Conservation (phyloP, 805 yeast species). For the Saturnispora zaruensis region DNA sequence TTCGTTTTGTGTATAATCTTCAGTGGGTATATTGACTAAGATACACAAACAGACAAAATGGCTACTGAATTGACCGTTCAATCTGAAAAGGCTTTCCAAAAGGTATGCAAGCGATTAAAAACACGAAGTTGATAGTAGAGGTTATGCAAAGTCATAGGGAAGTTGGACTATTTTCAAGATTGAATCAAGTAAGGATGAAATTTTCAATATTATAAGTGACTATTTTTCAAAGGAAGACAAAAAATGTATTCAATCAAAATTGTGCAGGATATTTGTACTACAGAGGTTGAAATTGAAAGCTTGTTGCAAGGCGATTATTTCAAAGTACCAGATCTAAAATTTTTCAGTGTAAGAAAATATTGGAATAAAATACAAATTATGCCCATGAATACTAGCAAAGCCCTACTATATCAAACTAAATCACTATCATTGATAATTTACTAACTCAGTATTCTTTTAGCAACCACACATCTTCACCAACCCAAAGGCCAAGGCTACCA, state of each 20-base stretch:
- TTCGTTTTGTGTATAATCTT: conserved; percentile 2
- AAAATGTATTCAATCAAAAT: no score
- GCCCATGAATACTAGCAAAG: no score
- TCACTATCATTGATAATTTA: background rate
- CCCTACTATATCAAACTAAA: background rate
- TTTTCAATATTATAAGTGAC: no score
- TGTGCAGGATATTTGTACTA: no score
- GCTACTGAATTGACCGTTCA: conserved; percentile 99
- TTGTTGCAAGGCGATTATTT: no score
- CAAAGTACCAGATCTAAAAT: no score
- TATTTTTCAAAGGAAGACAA: background rate
- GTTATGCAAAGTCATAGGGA: background rate
- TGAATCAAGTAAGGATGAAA: no score
- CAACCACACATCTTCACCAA: conserved; percentile 99
- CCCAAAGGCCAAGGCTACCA: conserved; percentile 98
- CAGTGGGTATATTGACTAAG: background rate
- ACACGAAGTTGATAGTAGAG: background rate
- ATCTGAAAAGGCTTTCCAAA: conserved; percentile 99
- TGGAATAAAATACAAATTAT: no score
- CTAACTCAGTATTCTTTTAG: conserved; percentile 34
- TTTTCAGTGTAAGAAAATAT: background rate
- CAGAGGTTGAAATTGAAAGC: no score
- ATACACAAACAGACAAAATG: conserved; percentile 39
- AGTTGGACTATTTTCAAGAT: no score
- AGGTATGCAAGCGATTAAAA: conserved; percentile 52